These are phyloP conservation scores for Tolypocladium pustulatum DNA, from an alignment of 2,329 filamentous ascomycete species.

Conservation along the genomic window DNA sequence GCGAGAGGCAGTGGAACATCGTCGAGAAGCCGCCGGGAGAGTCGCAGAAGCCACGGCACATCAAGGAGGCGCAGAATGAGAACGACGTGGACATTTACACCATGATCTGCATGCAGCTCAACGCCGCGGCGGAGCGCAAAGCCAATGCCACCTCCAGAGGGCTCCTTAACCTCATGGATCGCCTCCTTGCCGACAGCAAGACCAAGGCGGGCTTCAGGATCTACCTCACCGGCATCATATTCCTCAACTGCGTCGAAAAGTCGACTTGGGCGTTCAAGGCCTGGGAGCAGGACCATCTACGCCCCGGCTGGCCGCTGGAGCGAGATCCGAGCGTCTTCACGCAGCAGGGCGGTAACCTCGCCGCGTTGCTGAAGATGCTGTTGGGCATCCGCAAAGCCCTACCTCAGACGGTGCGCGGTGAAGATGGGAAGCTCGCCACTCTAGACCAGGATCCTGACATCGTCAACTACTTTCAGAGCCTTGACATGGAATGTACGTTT, in stretches of 20 bases:
- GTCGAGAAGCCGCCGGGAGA: constrained; percentile 33
- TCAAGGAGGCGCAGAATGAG: constrained; percentile 37
- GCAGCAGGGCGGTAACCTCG: constrained; percentile 47
- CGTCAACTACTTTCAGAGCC: constrained; percentile 40
- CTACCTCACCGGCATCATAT: constrained; percentile 50
- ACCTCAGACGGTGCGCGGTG: constrained; percentile 37
- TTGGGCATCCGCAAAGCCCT: constrained; percentile 49
- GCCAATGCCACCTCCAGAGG: constrained; percentile 48
- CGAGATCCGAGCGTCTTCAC: constrained; percentile 44
- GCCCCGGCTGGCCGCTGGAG: constrained; percentile 51
- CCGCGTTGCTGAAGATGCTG: constrained; percentile 50
- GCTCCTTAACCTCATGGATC: constrained; percentile 50
- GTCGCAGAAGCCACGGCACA: constrained; percentile 29
- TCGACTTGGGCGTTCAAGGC: constrained; percentile 59
- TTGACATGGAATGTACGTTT: constrained; percentile 47
- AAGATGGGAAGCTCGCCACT: constrained; percentile 37
- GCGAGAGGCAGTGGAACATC: constrained; percentile 52
- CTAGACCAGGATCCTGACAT: constrained; percentile 35
- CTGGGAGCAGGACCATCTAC: constrained; percentile 53
- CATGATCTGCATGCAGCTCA: constrained; percentile 53
- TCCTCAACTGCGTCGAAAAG: constrained; percentile 57
- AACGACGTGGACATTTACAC: constrained; percentile 47
- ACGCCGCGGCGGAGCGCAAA: constrained; percentile 53
- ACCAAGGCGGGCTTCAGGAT: constrained; percentile 48
- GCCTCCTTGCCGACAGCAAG: constrained; percentile 50